A percentile compares a stretch with the other conserved stretches of the same genome.
Conservation (phyloP, 2,329 filamentous ascomycete genomes). For the Boeremia exigua region DNA sequence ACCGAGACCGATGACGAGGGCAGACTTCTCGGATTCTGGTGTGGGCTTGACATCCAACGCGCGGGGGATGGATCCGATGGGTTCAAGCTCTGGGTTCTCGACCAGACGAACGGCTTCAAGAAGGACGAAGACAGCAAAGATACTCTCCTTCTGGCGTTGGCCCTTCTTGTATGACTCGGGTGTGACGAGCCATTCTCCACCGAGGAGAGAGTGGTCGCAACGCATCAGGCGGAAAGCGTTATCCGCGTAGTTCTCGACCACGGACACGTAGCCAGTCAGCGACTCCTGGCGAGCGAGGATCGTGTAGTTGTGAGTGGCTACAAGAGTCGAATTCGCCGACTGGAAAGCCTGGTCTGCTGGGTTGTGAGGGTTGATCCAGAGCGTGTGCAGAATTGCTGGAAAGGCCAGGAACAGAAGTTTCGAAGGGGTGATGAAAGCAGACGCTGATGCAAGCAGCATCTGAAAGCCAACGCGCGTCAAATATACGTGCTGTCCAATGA, state of each 20-base stretch:
- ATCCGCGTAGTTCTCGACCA: slow-evolving; percentile 73
- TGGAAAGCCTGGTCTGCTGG: slow-evolving; percentile 65
- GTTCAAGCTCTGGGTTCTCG: slow-evolving; percentile 48
- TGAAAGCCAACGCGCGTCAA: slow-evolving; percentile 77
- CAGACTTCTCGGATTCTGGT: slow-evolving; percentile 73
- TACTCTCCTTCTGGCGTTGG: slow-evolving; percentile 74
- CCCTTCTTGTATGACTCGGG: slow-evolving; percentile 47
- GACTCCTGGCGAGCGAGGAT: slow-evolving; percentile 85
- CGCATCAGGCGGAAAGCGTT: slow-evolving; percentile 80
- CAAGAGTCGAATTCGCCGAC: slow-evolving; percentile 70
- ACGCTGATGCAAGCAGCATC: slow-evolving; percentile 68
- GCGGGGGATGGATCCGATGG: slow-evolving; percentile 9
- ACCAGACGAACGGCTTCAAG: slow-evolving; percentile 89
- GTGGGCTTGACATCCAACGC: slow-evolving; percentile 49
- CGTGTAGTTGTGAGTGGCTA: slow-evolving; percentile 68
- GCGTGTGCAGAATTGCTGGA: slow-evolving; percentile 75
- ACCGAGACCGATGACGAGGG: slow-evolving; percentile 88
- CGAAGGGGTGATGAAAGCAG: slow-evolving; percentile 71
- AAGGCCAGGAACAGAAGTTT: slow-evolving; percentile 70
- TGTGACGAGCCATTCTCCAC: slow-evolving; percentile 83
- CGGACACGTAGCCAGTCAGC: slow-evolving; percentile 88
- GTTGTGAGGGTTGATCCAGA: slow-evolving; percentile 76
- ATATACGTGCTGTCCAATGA: slow-evolving; percentile 67
- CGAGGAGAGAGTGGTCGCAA: slow-evolving; percentile 92
- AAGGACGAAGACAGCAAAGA: slow-evolving; percentile 96